Base-by-base conservation (phyloP, 139 green algal species). In the Chlamydomonas sphaeroides region DNA sequence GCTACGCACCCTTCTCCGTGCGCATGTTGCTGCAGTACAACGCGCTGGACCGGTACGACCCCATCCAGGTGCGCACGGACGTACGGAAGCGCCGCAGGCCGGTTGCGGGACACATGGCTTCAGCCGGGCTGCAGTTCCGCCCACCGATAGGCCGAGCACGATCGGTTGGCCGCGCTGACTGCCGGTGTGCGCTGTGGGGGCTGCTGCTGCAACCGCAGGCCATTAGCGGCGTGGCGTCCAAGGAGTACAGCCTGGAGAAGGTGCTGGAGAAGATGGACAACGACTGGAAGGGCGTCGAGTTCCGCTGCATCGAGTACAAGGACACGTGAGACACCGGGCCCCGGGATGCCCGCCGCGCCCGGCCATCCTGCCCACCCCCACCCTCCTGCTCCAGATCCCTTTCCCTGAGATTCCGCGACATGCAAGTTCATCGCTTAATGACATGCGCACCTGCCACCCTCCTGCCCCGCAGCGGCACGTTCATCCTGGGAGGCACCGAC, bases 401-500 rank as follows among this genome's bases (percentile, higher is more conserved):
- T n/a, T n/a, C n/a, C n/a, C n/a, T n/a, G n/a, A n/a, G n/a, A n/a
- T n/a, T n/a, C n/a, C n/a, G n/a, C n/a, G n/a, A n/a, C n/a, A n/a
- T n/a, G n/a, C n/a, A n/a, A n/a, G n/a, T n/a, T n/a, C n/a, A n/a
- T n/a, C n/a, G n/a, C n/a, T n/a, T n/a, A n/a, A n/a, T n/a, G n/a
- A n/a, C n/a, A n/a, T n/a, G n/a, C n/a, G 17, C 49, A 18, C 57
- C 57, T 65, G 57, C 30, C 61, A 5, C 35, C 35, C 1, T 15
- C 11, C 25, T 14, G 1, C 8, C 26, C 30, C 25, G 33, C 74
- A 80, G 74, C 41, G 90, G 88, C 39, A 86, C 81, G 17, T 86
- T 71, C 86, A 91, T 98, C 68, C 80, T 97, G 36, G 93, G 93
- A 28, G 94, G 93, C 53, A 91, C 92, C 15, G 95, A 97, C 74